Evolutionary conservation across 1,284 basidiomycete genomes (phyloP).

Genomic region (Ganoderma multipileum): DNA sequence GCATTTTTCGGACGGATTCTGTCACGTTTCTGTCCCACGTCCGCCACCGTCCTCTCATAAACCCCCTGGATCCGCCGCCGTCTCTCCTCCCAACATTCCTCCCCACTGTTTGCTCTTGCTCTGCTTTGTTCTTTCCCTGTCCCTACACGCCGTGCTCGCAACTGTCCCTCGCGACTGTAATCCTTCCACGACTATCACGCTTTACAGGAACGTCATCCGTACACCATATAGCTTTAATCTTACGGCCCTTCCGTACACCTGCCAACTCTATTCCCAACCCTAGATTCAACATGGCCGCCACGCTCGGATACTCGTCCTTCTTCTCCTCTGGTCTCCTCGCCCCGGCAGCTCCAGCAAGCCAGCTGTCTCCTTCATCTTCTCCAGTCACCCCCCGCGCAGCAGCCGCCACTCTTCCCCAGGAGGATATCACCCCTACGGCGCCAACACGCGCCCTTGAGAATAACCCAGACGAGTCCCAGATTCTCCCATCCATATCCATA

Average conservation of each 20-base stretch:
- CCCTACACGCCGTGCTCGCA: neutral
- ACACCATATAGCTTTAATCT: constrained; percentile 3
- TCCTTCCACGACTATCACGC: constrained; percentile 24
- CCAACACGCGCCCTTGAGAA: constrained; percentile 22
- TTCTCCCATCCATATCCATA: constrained; percentile 29
- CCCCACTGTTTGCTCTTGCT: neutral
- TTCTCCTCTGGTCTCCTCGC: constrained; percentile 69
- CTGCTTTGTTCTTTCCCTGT: neutral
- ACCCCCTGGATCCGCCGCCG: neutral
- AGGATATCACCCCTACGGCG: constrained; percentile 47
- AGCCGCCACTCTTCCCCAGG: constrained; percentile 26
- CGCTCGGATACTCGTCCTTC: constrained; percentile 57
- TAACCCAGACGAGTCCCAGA: constrained; percentile 22
- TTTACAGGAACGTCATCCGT: constrained; percentile 15
- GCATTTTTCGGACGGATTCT: constrained; percentile 14
- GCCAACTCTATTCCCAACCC: neutral
- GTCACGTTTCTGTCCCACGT: neutral
- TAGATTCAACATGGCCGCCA: constrained; percentile 41
- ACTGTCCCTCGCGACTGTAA: constrained; percentile 3
- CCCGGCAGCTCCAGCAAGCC: constrained; percentile 32
- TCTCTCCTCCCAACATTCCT: neutral
- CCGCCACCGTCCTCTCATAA: constrained; percentile 9
- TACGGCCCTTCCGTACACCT: constrained; percentile 2
- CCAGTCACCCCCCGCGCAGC: constrained; percentile 42
- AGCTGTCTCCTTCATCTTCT: constrained; percentile 41